Conservation (phyloP, 1,284 basidiomycete genomes). For the Ustilago nuda region DNA sequence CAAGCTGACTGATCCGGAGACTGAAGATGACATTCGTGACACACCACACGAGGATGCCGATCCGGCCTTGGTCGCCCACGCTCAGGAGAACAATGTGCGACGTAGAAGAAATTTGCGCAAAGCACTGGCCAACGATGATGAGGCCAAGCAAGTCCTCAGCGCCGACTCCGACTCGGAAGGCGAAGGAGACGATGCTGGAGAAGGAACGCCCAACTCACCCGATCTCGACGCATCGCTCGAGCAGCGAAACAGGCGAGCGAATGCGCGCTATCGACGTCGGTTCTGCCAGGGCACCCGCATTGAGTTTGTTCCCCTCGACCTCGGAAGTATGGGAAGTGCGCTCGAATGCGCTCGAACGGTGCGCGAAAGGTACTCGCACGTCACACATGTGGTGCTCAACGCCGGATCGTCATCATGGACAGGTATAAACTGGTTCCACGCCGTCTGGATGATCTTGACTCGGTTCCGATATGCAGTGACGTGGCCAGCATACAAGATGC, state of each 20-base stretch:
- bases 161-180: slow-evolving; percentile 12
- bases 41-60: slow-evolving; percentile 59
- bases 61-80: slow-evolving; percentile 49
- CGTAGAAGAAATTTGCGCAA: slow-evolving; percentile 47
- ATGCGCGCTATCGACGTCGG: slow-evolving; percentile 56
- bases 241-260: slow-evolving; percentile 54
- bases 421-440: slow-evolving; percentile 65
- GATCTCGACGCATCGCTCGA: slow-evolving; percentile 44
- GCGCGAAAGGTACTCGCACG: slow-evolving; percentile 58
- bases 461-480: slow-evolving; percentile 66
- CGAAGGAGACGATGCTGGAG: slow-evolving; percentile 6
- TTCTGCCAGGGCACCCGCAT: slow-evolving; percentile 64
- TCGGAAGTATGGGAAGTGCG: slow-evolving; percentile 66
- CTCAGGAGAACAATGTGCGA: slow-evolving; percentile 48
- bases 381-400: slow-evolving; percentile 69
- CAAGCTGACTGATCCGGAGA: slow-evolving; percentile 46
- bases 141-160: slow-evolving; percentile 15
- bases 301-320: slow-evolving; percentile 66
- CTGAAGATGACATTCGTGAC: slow-evolving; percentile 46
- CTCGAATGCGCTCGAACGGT: slow-evolving; percentile 62
- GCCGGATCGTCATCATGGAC: slow-evolving; percentile 66
- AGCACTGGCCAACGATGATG: slow-evolving; percentile 36
- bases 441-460: slow-evolving; percentile 62
- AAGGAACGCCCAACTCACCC: slow-evolving; percentile 14
- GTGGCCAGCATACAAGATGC: slow-evolving; percentile 65